phyloP scores from a whole-genome alignment of 805 yeast genomes.

The Candida berthetii region DNA sequence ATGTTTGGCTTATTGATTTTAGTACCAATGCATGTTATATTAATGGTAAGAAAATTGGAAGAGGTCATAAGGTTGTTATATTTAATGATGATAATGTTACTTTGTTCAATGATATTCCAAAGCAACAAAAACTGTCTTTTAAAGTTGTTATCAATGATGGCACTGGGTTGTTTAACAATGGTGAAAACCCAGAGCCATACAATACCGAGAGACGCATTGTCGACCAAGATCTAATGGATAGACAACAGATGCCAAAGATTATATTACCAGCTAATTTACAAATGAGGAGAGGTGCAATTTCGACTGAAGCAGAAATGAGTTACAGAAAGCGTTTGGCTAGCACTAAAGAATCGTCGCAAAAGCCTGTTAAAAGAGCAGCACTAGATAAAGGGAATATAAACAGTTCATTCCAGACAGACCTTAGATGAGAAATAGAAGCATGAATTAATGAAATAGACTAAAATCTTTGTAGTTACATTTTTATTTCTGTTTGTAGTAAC shows the following conservation, averaged over 20 bases:
- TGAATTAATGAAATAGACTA: too few species aligned
- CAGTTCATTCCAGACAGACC: conserved; percentile 14
- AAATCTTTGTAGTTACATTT: too few species aligned
- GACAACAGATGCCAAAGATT: conserved; percentile 5
- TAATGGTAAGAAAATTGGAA: conserved; percentile 52
- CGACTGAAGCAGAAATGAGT: background rate
- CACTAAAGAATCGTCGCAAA: conserved; percentile 3
- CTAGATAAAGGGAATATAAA: conserved; percentile 20
- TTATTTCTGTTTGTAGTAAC: too few species aligned
- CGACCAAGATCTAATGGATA: conserved; percentile 12
- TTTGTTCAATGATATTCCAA: conserved; percentile 55
- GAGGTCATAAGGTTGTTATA: conserved; percentile 54
- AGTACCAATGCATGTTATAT: conserved; percentile 78
- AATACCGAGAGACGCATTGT: conserved; percentile 1
- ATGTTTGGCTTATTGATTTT: conserved; percentile 73
- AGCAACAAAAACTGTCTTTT: conserved; percentile 48
- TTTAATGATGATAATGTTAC: conserved; percentile 61
- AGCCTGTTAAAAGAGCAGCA: conserved; percentile 21
- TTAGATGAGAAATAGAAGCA: background rate
- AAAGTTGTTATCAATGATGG: conserved; percentile 46
- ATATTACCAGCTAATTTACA: background rate
- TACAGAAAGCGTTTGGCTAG: conserved; percentile 4
- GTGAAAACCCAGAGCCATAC: conserved; percentile 16
- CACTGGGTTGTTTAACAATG: conserved; percentile 58
- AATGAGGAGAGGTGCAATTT: background rate